A percentile compares a stretch with the other conserved stretches of the same genome.
phyloP scores from a whole-genome alignment of 495 filamentous ascomycete genomes.

The Trichocladium uniseriatum region DNA sequence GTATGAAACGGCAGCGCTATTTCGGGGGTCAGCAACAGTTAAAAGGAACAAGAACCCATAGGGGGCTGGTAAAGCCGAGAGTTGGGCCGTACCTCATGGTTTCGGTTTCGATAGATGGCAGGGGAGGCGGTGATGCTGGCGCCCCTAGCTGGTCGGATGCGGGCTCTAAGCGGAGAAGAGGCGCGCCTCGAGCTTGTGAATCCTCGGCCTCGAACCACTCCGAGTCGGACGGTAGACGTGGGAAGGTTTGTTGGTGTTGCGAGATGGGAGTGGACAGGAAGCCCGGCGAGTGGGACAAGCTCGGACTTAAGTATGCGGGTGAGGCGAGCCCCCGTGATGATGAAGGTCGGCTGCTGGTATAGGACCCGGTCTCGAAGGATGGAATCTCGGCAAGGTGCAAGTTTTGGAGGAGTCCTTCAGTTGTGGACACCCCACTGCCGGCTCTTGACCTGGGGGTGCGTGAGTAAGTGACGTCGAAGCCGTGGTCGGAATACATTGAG shows the following conservation, averaged over 20 bases:
- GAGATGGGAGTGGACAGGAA: slow-evolving; percentile 18
- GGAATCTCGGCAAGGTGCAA: slow-evolving; percentile 25
- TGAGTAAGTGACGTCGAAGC: slow-evolving; percentile 37
- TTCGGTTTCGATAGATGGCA: slow-evolving; percentile 19
- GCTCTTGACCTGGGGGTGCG: slow-evolving; percentile 35
- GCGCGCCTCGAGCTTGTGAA: slow-evolving; percentile 23
- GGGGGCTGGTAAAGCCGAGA: neutral
- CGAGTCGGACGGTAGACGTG: slow-evolving; percentile 18
- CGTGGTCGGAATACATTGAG: slow-evolving; percentile 21
- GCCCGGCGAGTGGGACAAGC: slow-evolving; percentile 17
- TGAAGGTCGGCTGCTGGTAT: slow-evolving; percentile 23
- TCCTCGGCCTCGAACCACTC: slow-evolving; percentile 26
- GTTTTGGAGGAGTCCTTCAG: slow-evolving; percentile 28
- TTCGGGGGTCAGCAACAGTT: slow-evolving; percentile 7
- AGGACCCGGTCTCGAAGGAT: slow-evolving; percentile 22
- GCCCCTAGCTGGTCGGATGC: slow-evolving; percentile 21
- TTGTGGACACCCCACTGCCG: slow-evolving; percentile 28
- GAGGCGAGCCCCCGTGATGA: slow-evolving; percentile 22
- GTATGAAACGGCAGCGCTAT: slow-evolving; percentile 38
- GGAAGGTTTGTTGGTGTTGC: slow-evolving; percentile 23
- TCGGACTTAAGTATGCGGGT: slow-evolving; percentile 22
- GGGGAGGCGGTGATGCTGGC: slow-evolving; percentile 22
- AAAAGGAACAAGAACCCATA: neutral
- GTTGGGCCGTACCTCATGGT: slow-evolving; percentile 35
- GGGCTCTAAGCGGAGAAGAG: slow-evolving; percentile 29